Conservation (phyloP, 257 asterid species). For the Plantago elongata region DNA sequence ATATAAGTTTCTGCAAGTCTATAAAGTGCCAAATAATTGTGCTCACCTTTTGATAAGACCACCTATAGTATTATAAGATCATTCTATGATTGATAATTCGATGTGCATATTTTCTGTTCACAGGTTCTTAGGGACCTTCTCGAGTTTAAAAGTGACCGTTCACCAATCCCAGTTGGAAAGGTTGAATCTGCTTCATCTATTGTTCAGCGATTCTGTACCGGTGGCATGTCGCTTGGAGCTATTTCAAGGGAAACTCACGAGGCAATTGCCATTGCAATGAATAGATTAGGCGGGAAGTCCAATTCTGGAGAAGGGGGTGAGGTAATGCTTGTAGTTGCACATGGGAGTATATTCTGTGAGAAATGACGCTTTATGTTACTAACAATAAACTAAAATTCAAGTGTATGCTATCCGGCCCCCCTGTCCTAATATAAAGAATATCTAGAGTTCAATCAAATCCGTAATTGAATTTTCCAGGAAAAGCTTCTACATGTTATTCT, state of each 20-base stretch:
- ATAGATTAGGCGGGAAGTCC: constrained; percentile 92
- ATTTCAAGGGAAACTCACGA: constrained; percentile 99
- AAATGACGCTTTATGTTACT: constrained; percentile 1
- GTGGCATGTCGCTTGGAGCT: constrained; percentile 99
- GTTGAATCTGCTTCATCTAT: constrained; percentile 90
- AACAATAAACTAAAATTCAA: neutral
- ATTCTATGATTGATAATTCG: constrained; percentile 8
- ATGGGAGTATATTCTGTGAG: neutral
- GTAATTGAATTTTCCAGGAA: no score
- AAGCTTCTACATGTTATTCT: no score
- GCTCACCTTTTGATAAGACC: neutral
- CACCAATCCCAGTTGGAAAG: constrained; percentile 92
- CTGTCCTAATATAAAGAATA: no score
- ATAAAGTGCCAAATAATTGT: neutral
- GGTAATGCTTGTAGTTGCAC: constrained; percentile 40
- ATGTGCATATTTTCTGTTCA: constrained; percentile 20
- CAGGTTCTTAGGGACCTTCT: constrained; percentile 98
- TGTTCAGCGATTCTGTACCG: constrained; percentile 94
- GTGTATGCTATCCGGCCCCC: no score
- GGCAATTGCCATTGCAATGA: constrained; percentile 99
- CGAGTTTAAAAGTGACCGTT: constrained; percentile 73
- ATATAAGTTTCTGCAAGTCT: constrained; percentile 8
- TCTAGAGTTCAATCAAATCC: no score
- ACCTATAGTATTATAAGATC: neutral
- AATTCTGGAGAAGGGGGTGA: constrained; percentile 99